Evolutionary conservation across 129 eudicot species (phyloP).

Genomic region (Sambucus nigra): DNA sequence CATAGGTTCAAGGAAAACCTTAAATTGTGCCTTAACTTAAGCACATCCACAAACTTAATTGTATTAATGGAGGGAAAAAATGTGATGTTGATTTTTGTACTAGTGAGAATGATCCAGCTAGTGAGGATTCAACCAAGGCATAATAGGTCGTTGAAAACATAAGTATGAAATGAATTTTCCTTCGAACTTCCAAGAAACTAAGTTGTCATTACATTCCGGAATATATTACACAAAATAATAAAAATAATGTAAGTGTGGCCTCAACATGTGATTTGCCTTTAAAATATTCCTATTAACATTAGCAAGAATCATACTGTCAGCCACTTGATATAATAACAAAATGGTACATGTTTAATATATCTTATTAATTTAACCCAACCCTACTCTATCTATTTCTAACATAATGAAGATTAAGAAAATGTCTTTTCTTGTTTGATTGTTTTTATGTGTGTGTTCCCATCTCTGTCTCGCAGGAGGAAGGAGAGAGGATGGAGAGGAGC

Average conservation of each 20-base stretch:
- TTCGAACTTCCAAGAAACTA: conserved; percentile 4
- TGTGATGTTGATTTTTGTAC: no score
- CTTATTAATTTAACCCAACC: no score
- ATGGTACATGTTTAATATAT: not conserved
- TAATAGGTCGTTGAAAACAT: no score
- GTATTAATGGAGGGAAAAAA: no score
- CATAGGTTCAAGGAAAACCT: no score
- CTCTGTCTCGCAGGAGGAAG: conserved; percentile 2
- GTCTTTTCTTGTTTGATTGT: not conserved
- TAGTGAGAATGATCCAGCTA: no score
- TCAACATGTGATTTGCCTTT: not conserved
- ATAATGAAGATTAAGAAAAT: not conserved
- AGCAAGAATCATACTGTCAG: conserved; percentile 10
- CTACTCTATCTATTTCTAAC: not conserved
- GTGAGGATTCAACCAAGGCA: no score
- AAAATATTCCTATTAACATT: not conserved
- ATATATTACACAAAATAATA: not conserved
- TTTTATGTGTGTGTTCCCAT: not conserved
- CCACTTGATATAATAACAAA: not conserved
- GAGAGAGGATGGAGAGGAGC: conserved; percentile 13
- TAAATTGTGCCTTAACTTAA: no score
- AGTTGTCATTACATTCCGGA: not conserved
- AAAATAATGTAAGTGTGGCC: conserved; percentile 1
- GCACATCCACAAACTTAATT: no score
- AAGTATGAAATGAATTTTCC: no score